phyloP scores from a whole-genome alignment of 1,284 basidiomycete species.

The Wolfiporia cocos region DNA sequence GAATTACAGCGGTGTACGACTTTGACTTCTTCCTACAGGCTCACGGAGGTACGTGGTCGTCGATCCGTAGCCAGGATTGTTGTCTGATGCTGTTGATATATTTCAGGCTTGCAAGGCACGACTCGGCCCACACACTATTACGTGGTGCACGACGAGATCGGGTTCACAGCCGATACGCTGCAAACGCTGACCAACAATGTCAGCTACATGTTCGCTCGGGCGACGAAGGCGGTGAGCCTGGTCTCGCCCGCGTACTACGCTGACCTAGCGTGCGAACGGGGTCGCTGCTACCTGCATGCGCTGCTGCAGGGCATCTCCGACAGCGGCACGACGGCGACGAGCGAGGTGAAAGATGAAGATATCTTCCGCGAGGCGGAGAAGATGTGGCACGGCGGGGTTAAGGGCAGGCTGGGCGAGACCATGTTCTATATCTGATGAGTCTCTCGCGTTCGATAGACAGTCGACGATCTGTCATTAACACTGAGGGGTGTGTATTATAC shows the following conservation, averaged over 20 bases:
- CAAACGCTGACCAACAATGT: slow-evolving; percentile 53
- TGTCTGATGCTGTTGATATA: too few species aligned
- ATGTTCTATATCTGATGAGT: slow-evolving; percentile 76
- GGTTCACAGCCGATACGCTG: slow-evolving; percentile 59
- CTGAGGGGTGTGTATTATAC: too few species aligned
- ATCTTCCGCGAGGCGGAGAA: slow-evolving; percentile 44
- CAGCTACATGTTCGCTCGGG: slow-evolving; percentile 73
- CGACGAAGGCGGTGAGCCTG: slow-evolving; percentile 75
- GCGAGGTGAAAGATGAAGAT: slow-evolving; percentile 35
- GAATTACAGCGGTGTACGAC: slow-evolving; percentile 62
- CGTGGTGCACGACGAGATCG: slow-evolving; percentile 69
- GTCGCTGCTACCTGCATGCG: slow-evolving; percentile 66
- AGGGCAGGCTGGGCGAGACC: slow-evolving; percentile 45
- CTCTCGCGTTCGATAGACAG: too few species aligned
- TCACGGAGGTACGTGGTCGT: slow-evolving; percentile 36
- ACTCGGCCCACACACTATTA: slow-evolving; percentile 73
- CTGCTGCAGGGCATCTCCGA: slow-evolving; percentile 51
- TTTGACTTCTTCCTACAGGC: slow-evolving; percentile 76
- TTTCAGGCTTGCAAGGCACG: slow-evolving; percentile 38
- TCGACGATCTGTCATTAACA: too few species aligned
- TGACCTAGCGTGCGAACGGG: slow-evolving; percentile 71
- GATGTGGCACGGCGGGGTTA: slow-evolving; percentile 55
- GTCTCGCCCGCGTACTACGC: slow-evolving; percentile 77
- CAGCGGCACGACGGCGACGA: slow-evolving; percentile 28
- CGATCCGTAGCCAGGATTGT: too few species aligned